These are phyloP conservation scores for Chrysanthemum seticuspe DNA, from an alignment of 129 eudicot genomes.

Conservation along the genomic window DNA sequence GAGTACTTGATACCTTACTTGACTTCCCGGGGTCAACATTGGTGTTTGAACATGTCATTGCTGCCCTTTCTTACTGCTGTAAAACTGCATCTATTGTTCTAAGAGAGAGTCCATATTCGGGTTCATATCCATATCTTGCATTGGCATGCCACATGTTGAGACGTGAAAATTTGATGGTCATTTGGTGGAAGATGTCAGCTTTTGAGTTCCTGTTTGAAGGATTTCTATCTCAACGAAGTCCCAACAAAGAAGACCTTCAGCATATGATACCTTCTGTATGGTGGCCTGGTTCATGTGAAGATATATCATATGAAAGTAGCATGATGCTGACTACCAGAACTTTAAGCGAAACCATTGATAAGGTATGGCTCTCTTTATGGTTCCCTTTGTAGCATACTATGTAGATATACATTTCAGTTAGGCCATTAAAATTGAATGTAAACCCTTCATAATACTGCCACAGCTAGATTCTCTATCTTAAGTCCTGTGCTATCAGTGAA, in stretches of 20 bases:
- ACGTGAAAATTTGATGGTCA: slow-evolving; percentile 79
- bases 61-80: slow-evolving; percentile 77
- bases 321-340: slow-evolving; percentile 87
- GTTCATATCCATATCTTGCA: slow-evolving; percentile 86
- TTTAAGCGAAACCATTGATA: slow-evolving; percentile 67
- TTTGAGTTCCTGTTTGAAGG: slow-evolving; percentile 90
- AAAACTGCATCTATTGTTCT: slow-evolving; percentile 66
- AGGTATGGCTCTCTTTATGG: slow-evolving; percentile 44
- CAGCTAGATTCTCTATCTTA: too few species aligned
- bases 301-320: slow-evolving; percentile 79
- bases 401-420: background rate
- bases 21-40: slow-evolving; percentile 55
- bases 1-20: slow-evolving; percentile 71
- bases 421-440: too few species aligned
- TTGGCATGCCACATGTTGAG: slow-evolving; percentile 78
- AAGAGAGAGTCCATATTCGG: slow-evolving; percentile 95
- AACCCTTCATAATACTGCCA: too few species aligned
- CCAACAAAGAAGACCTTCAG: slow-evolving; percentile 89
- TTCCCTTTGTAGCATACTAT: background rate
- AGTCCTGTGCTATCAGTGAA: too few species aligned
- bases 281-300: slow-evolving; percentile 99
- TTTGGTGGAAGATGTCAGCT: slow-evolving; percentile 87
- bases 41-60: slow-evolving; percentile 57
- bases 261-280: slow-evolving; percentile 89
- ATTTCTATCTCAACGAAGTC: slow-evolving; percentile 75